Percentiles rank a stretch among this genome's conserved stretches.
Conservation (phyloP, 371 early-diverging fungal species). For the Phascolomyces articulosus region DNA sequence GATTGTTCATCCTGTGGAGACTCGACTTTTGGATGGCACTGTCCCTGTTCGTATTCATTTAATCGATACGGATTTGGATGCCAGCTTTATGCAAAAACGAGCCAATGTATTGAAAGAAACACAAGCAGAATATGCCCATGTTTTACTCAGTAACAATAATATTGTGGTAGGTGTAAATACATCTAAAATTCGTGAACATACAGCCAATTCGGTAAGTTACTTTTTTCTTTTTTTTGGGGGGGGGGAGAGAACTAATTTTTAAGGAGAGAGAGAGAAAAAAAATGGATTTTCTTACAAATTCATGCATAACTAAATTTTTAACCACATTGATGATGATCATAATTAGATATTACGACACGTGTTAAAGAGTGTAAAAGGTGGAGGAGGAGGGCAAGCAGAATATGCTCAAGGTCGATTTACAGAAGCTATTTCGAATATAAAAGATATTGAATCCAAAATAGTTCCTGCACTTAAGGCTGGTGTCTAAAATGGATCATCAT, state of each 20-base stretch:
- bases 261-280: background rate
- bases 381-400: slow-evolving; percentile 52
- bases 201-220: slow-evolving; percentile 50
- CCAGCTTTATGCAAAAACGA: slow-evolving; percentile 52
- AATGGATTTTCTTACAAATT: background rate
- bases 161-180: slow-evolving; percentile 54
- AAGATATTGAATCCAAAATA: slow-evolving; percentile 30
- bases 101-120: slow-evolving; percentile 54
- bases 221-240: background rate
- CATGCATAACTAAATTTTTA: too few relatives aligned
- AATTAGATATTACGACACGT: slow-evolving; percentile 44
- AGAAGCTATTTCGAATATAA: slow-evolving; percentile 18
- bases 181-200: slow-evolving; percentile 37
- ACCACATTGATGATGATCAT: background rate
- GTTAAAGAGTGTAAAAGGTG: slow-evolving; percentile 45
- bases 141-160: slow-evolving; percentile 53
- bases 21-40: slow-evolving; percentile 32
- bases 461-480: slow-evolving; percentile 28
- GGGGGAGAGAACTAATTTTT: too few relatives aligned
- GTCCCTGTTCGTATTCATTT: slow-evolving; percentile 50
- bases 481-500: background rate
- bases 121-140: slow-evolving; percentile 45
- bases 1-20: slow-evolving; percentile 21
- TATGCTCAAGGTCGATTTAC: slow-evolving; percentile 48
- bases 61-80: slow-evolving; percentile 54